A percentile compares a stretch with the other conserved stretches of the same genome.
Conservation (phyloP, 148 eudicot species). For the Limonium bicolor region DNA sequence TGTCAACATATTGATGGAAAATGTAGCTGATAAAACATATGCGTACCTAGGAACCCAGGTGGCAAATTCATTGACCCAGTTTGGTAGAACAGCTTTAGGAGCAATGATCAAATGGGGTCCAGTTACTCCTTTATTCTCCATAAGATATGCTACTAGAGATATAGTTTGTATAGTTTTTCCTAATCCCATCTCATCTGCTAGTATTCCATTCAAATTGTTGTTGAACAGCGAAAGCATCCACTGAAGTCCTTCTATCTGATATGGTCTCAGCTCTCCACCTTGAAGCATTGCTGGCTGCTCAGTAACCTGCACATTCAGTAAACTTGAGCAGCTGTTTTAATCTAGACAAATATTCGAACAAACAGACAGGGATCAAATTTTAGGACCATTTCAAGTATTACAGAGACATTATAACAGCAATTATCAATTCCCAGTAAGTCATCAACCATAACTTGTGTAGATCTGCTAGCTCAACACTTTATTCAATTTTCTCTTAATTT, state of each 20-base stretch:
- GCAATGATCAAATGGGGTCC: conserved; percentile 97
- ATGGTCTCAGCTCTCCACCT: conserved; percentile 94
- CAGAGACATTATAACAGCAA: no score
- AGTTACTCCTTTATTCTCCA: conserved; percentile 77
- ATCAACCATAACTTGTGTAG: no score
- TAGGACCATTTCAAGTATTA: no score
- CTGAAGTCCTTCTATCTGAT: conserved; percentile 96
- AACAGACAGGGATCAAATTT: no score
- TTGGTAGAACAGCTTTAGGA: conserved; percentile 95
- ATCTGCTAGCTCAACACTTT: no score
- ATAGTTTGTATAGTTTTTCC: conserved; percentile 98
- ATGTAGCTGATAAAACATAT: no score
- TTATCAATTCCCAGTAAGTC: no score
- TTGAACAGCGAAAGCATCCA: conserved; percentile 98
- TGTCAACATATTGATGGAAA: no score
- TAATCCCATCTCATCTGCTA: conserved; percentile 99
- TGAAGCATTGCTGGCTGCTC: conserved; percentile 98
- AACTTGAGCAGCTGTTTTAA: no score
- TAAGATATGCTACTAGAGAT: conserved; percentile 73
- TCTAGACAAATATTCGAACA: no score
- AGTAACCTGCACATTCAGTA: conserved; percentile 60
- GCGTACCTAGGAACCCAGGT: conserved; percentile 89
- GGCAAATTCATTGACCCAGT: conserved; percentile 78
- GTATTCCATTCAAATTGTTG: conserved; percentile 91
- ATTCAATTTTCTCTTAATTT: no score